Percentiles rank a stretch among this genome's conserved stretches.
Conservation (phyloP, 2,329 filamentous ascomycete species). For the Cercospora beticola region DNA sequence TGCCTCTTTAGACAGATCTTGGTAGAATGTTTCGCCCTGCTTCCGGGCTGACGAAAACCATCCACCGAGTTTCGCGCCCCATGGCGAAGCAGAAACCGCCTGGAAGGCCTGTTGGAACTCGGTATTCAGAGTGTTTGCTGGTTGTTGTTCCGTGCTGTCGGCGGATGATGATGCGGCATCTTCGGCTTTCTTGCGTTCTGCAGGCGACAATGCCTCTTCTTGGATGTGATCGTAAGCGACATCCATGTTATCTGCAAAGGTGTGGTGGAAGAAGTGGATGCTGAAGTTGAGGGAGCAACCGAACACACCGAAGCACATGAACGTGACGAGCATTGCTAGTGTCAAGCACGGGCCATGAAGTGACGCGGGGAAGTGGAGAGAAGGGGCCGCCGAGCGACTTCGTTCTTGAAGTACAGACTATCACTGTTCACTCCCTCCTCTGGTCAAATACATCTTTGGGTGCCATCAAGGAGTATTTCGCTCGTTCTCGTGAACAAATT, state of each 20-base stretch:
- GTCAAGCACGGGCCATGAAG: background rate
- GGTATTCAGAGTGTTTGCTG: constrained; percentile 60
- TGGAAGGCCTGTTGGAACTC: constrained; percentile 96
- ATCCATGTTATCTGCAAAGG: constrained; percentile 64
- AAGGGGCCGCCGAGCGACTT: background rate
- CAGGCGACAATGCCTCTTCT: constrained; percentile 67
- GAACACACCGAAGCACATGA: background rate
- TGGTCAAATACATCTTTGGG: background rate
- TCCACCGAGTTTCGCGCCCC: constrained; percentile 84
- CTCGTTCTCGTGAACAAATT: background rate
- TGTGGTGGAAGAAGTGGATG: background rate
- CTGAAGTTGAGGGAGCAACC: background rate
- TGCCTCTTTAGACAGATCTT: constrained; percentile 79
- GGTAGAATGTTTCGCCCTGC: constrained; percentile 82
- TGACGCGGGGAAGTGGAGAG: constrained; percentile 3
- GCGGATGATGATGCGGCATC: constrained; percentile 8
- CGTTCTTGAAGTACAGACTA: background rate
- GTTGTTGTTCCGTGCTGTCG: constrained; percentile 27
- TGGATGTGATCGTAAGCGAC: constrained; percentile 95
- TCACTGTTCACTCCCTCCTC: background rate
- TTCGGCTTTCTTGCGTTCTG: constrained; percentile 41
- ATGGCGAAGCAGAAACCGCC: constrained; percentile 85
- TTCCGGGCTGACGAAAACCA: constrained; percentile 91
- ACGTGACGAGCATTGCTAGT: background rate
- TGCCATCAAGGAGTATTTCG: background rate